Conservation (phyloP, 2,329 filamentous ascomycete genomes). For the Boeremia lycopersici region DNA sequence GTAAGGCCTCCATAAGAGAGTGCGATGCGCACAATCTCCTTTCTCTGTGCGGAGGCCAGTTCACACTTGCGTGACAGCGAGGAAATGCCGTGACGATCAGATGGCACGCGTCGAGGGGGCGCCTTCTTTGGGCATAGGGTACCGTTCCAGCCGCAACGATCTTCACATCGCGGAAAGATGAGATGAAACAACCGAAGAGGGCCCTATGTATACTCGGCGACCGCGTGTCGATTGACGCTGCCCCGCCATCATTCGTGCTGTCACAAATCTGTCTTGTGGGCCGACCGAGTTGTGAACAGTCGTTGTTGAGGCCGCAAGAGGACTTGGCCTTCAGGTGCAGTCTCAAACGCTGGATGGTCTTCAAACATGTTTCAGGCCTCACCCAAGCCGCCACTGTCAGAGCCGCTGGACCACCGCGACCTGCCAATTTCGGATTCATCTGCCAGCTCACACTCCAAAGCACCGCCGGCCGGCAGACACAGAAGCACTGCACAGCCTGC, state of each 20-base stretch:
- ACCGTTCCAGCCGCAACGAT: slow-evolving; percentile 32
- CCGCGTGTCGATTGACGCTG: slow-evolving; percentile 16
- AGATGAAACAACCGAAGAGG: slow-evolving; percentile 39
- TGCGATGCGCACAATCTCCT: not conserved
- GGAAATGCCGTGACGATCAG: slow-evolving; percentile 11
- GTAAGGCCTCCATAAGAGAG: slow-evolving; percentile 10
- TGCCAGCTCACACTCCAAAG: slow-evolving; percentile 9
- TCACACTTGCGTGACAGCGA: not conserved
- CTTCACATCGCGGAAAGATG: slow-evolving; percentile 21
- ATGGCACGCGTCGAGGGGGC: slow-evolving; percentile 11
- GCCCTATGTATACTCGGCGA: slow-evolving; percentile 21
- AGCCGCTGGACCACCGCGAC: slow-evolving; percentile 14
- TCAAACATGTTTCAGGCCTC: slow-evolving; percentile 22
- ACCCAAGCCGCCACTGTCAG: slow-evolving; percentile 18
- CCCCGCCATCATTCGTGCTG: slow-evolving; percentile 25
- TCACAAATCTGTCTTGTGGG: slow-evolving; percentile 21
- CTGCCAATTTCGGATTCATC: slow-evolving; percentile 19
- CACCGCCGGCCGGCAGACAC: slow-evolving; percentile 3
- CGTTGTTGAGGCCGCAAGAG: slow-evolving; percentile 15
- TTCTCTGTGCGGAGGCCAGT: not conserved
- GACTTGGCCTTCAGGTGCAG: slow-evolving; percentile 6
- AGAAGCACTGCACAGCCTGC: slow-evolving; percentile 7
- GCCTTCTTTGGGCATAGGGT: slow-evolving; percentile 21
- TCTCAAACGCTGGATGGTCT: slow-evolving; percentile 19
- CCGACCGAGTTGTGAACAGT: slow-evolving; percentile 16